Evolutionary conservation across 768 basidiomycete genomes (phyloP), one percentile per base, ranked within the genome.

Genomic region (Suillus subluteus): DNA sequence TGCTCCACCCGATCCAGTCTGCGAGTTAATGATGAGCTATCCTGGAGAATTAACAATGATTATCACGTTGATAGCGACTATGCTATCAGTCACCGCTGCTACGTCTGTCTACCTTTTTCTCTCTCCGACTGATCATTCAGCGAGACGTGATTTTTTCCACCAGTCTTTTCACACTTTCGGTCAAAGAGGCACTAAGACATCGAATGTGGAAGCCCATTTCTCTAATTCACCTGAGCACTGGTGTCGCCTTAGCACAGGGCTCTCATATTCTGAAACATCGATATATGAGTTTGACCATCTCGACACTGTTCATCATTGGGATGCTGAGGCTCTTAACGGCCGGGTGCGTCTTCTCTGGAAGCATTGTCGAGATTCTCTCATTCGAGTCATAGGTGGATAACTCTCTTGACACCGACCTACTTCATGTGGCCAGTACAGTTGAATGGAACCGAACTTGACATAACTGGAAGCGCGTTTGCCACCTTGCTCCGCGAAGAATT

Each of bases 151-250:
- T 35, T 6, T 56, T 18, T 62, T 52, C 8, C 9, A 16, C 9
- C 4, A 68, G 69, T 1, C 63, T 21, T 41, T 66, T 68, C 35
- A 38, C 65, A 1, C 12, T 62, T 0, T 64, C 69, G 3, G 30
- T 70, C 38, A 68, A 56, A n/a, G 63, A 70, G 58, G 67, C 63
- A 4, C 44, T 70, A 41, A 46, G 59, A 15, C 64, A 68, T 43
- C 62, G 69, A 13, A 64, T 70, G 65, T 61, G 55, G 37, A 16
- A 58, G 5, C 63, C 65, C 2, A 68, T 68, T 23, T 68, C 69
- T 12, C 30, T 66, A 37, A 41, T 64, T 12, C 6, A 44, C 18
- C 40, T 70, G 12, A 52, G 48, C 7, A 32, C 58, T 3, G 68
- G 67, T 8, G 41, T 66, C 16, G 67, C 67, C 11, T 37, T 68